Percentiles rank a stretch among this genome's conserved stretches.
phyloP scores from a whole-genome alignment of 2,329 filamentous ascomycete genomes.

The Colletotrichum simmondsii region DNA sequence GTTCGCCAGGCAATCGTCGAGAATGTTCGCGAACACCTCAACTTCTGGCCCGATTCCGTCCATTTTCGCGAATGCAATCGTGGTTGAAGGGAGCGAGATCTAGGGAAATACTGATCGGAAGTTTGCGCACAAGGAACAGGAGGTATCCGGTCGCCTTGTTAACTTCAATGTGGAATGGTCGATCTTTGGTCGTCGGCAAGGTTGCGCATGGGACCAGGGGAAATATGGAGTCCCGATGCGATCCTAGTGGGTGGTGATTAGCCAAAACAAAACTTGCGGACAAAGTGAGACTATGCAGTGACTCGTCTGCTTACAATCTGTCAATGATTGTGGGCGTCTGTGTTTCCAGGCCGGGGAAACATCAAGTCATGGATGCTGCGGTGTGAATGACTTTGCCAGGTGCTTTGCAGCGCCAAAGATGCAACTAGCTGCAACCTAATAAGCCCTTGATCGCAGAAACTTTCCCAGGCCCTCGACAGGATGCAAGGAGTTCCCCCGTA shows the following conservation, averaged over 20 bases:
- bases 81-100: background rate
- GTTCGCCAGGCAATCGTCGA: slow-evolving; percentile 78
- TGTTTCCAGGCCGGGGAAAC: background rate
- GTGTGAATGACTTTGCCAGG: background rate
- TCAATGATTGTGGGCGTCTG: background rate
- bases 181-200: background rate
- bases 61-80: slow-evolving; percentile 6
- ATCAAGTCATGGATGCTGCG: background rate
- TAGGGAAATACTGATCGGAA: background rate
- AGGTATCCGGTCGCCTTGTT: background rate
- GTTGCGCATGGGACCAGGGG: background rate
- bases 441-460: background rate
- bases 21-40: slow-evolving; percentile 83
- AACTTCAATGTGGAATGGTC: background rate
- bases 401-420: background rate
- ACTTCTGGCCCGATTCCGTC: slow-evolving; percentile 74
- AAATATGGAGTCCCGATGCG: background rate
- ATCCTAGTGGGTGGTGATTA: background rate
- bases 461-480: background rate
- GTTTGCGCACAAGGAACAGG: background rate
- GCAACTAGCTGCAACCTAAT: background rate
- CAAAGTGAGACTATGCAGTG: background rate
- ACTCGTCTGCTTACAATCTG: background rate
- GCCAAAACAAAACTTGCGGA: background rate
- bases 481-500: background rate